Evolutionary conservation across 2,329 filamentous ascomycete genomes (phyloP).

Genomic region (Pestalotiopsis sp.): DNA sequence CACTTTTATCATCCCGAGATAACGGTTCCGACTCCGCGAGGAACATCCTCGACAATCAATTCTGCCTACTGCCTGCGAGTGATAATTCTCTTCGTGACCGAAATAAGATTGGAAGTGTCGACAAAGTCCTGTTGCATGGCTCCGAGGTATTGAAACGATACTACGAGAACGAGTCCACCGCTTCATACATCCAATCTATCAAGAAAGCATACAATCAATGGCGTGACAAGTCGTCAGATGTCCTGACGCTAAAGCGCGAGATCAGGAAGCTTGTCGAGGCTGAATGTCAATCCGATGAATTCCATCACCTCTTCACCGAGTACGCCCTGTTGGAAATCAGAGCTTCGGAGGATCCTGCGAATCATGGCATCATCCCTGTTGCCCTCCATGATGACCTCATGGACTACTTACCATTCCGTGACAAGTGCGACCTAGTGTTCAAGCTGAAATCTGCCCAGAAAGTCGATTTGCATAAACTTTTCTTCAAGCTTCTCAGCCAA

Average conservation of each 20-base stretch:
- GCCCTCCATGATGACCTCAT: slow-evolving; percentile 7
- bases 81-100: neutral
- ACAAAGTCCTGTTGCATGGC: slow-evolving; percentile 15
- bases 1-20: neutral
- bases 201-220: slow-evolving; percentile 7
- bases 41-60: slow-evolving; percentile 15
- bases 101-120: neutral
- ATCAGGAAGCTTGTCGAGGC: too few species aligned
- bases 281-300: neutral
- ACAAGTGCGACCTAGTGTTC: slow-evolving; percentile 13
- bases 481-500: slow-evolving; percentile 16
- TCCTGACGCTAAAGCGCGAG: too few species aligned
- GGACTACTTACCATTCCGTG: slow-evolving; percentile 6
- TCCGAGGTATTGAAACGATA: slow-evolving; percentile 15
- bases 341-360: neutral
- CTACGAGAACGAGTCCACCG: slow-evolving; percentile 11
- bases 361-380: slow-evolving; percentile 16
- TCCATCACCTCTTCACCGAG: slow-evolving; percentile 21
- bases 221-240: neutral
- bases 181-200: too few species aligned
- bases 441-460: neutral
- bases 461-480: slow-evolving; percentile 5
- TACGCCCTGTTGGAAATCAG: slow-evolving; percentile 16
- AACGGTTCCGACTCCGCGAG: neutral
- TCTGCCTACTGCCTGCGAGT: slow-evolving; percentile 5